Evolutionary conservation across 306 rosid species (phyloP), one percentile per base, ranked within the genome.

Genomic region (Gastrolobium bilobum): DNA sequence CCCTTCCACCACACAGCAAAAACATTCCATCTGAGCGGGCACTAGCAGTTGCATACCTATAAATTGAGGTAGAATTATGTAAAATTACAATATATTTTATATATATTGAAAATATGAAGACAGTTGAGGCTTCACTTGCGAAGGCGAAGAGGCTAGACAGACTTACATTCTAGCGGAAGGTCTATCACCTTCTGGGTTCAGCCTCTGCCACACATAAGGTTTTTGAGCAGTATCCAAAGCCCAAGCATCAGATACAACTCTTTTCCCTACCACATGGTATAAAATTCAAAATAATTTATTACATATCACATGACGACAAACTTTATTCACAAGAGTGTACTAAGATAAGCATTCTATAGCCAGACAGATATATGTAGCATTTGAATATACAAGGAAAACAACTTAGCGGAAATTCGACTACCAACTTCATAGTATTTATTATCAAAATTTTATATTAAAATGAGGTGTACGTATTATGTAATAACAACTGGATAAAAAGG

Each of bases 21-120:
- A 96, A 90, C 99, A 96, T 96, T 77, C 99, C 99, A 88, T 96
- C 99, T 82, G 99, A 89, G 65, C 99, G 99, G 53, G 98, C 92
- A 88, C 99, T 91, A 68, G 97, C 99, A 67, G 99, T 96, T 29
- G 98, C 99, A 44, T 96, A 96, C 99, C 99, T 96, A 86, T 82
- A 88, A 65, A 80, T 86, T 68, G 83, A 73, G 85, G 82, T 68
- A 74, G 50, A 71, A 38, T 77, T 52, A 63, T 26, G 54, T 39
- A 63, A 80, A 51, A 47, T 59, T 71, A 20, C 15, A 53, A 74
- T 40, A 42, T 29, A 71, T 38, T 38, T 40, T 10, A 15, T 46
- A 31, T 31, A 57, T 44, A 15, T 46, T 5, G 34, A 68, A 76
- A 82, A 35, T 60, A 29, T 56, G 59, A 13, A 30, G 68, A 71